phyloP scores from a whole-genome alignment of 495 filamentous ascomycete species.

The Mytilinidion resinicola region DNA sequence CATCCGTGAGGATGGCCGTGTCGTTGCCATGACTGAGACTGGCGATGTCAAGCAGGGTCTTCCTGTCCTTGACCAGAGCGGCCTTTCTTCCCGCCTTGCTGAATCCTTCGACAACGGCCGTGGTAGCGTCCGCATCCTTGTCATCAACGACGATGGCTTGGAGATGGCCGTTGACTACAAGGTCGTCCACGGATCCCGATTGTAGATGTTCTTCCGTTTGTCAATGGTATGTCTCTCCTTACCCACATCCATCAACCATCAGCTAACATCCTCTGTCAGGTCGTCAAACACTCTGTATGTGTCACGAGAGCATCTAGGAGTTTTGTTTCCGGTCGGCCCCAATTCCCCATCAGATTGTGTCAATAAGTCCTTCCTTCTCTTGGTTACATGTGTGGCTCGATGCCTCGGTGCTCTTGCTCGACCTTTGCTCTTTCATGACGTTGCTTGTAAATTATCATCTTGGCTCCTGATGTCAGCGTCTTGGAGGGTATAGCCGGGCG shows the following conservation, averaged over 20 bases:
- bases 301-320: conserved; percentile 25
- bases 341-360: conserved; percentile 26
- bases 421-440: not conserved
- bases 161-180: conserved; percentile 99
- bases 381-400: not conserved
- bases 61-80: conserved; percentile 86
- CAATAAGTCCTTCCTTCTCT: conserved; percentile 21
- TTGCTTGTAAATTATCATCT: not conserved
- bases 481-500: not conserved
- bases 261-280: conserved; percentile 17
- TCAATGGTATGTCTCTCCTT: conserved; percentile 24
- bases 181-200: conserved; percentile 76
- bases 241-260: not conserved
- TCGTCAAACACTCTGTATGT: conserved; percentile 19
- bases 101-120: conserved; percentile 86
- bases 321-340: conserved; percentile 27
- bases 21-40: conserved; percentile 76
- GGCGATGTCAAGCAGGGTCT: conserved; percentile 98
- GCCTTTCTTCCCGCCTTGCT: conserved; percentile 72
- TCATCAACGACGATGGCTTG: conserved; percentile 87
- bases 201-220: conserved; percentile 43
- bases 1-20: conserved; percentile 78
- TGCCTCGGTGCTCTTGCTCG: not conserved
- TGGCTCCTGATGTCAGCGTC: not conserved
- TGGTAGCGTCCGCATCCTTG: conserved; percentile 87